Evolutionary conservation across 306 rosid genomes (phyloP).

Genomic region (Trifolium fragiferum): DNA sequence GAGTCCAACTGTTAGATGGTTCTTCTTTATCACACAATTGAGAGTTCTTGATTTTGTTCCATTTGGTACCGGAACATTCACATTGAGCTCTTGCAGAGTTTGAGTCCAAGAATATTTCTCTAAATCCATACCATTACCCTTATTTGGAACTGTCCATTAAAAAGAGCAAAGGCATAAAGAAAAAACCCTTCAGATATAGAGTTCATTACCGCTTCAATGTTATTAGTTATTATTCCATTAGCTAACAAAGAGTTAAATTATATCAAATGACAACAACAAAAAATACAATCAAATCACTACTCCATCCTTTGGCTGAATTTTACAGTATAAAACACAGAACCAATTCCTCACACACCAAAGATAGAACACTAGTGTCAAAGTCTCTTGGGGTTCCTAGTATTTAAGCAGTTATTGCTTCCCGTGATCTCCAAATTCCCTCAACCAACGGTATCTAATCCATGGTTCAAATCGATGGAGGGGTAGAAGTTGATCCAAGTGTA

Average conservation of each 20-base stretch:
- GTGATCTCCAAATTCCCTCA: not conserved
- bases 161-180: not conserved
- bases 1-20: constrained; percentile 81
- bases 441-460: not conserved
- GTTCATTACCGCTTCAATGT: not conserved
- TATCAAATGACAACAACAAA: not conserved
- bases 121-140: constrained; percentile 86
- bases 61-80: constrained; percentile 72
- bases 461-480: not conserved
- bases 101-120: constrained; percentile 92
- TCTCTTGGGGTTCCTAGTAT: not conserved
- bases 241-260: not conserved
- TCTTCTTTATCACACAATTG: constrained; percentile 81
- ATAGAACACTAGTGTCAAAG: not conserved
- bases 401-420: not conserved
- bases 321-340: not conserved
- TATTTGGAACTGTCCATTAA: constrained; percentile 68
- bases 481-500: not conserved
- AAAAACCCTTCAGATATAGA: not conserved
- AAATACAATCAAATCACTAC: not conserved
- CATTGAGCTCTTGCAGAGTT: constrained; percentile 76
- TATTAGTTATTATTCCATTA: not conserved
- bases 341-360: not conserved
- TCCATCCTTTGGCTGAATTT: not conserved
- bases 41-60: constrained; percentile 84